Base-by-base conservation (phyloP, 2,329 filamentous ascomycete species). In the Fusarium bulbicola region DNA sequence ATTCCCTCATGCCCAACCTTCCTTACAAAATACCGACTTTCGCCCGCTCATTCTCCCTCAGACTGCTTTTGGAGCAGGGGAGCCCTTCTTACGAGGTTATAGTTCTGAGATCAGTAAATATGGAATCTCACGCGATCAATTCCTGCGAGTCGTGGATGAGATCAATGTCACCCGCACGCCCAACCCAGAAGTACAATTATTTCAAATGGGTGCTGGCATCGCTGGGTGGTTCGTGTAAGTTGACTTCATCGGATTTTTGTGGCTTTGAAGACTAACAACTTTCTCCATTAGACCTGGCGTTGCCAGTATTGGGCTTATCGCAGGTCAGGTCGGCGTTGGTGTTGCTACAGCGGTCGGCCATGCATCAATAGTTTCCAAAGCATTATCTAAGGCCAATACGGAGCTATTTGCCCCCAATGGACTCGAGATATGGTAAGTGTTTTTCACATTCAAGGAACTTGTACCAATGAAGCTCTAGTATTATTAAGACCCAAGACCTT, bases 161-260 rank as follows among this genome's bases (percentile, higher is more conserved):
- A 50, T 58, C 24, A 58, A 49, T 18, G 24, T 58, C 15, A 42
- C 24, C 26, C 56, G 56, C 20, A 50, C 24, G 8, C 56, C 56
- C 21, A 58, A 58, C 24, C 56, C 42, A 7, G 56, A 58, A 26
- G 24, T 3, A 32, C 24, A 58, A 26, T 15, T 58, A 3, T 36
- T 58, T 20, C 56, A 58, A 21, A 28, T 15, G 16, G 32, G 56
- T 14, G 32, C 42, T 8, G 18, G 14, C 5, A 58, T 58, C 36
- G 56, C 56, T 14, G 56, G 56, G 5, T 58, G 56, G 56, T 58
- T 58, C 18, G 7, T 58, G 56, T 50, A 50, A 50, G 56, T 49
- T 36, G 30, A n/a, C 12, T 20, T 8, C 2, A 12, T 15, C 5
- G 7, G 1, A 36, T 3, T 20, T 12, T 3, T 21, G 5, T 13